Evolutionary conservation across 1,284 basidiomycete genomes (phyloP).

Genomic region (Tetrapyrgos nigripes): DNA sequence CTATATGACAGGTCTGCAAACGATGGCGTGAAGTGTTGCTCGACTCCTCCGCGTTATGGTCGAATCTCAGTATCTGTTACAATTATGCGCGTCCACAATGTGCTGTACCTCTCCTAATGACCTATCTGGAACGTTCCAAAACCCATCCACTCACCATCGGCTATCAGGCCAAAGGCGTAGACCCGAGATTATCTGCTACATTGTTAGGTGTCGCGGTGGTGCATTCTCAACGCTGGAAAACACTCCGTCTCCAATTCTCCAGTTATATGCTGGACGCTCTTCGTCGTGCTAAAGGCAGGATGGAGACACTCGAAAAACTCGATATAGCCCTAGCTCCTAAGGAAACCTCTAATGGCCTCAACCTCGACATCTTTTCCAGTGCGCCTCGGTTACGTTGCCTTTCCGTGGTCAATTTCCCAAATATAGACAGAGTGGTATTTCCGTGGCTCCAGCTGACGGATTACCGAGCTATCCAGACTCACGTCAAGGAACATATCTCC

Average conservation of each 20-base stretch:
- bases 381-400: background rate
- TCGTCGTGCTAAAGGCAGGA: background rate
- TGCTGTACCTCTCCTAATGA: background rate
- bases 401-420: background rate
- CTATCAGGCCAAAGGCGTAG: background rate
- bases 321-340: background rate
- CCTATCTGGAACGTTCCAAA: background rate
- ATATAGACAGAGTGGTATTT: background rate
- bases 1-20: no score
- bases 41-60: background rate
- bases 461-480: background rate
- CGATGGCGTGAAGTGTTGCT: background rate
- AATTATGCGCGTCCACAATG: background rate
- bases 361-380: background rate
- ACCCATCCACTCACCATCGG: background rate
- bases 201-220: background rate
- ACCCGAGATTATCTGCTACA: background rate
- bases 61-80: background rate
- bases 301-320: background rate
- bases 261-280: background rate
- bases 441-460: background rate
- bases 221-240: background rate
- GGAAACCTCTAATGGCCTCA: background rate
- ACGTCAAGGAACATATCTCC: background rate
- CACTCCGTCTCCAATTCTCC: background rate